phyloP scores from a whole-genome alignment of 1,284 basidiomycete genomes.

The Cryptococcus sp. region DNA sequence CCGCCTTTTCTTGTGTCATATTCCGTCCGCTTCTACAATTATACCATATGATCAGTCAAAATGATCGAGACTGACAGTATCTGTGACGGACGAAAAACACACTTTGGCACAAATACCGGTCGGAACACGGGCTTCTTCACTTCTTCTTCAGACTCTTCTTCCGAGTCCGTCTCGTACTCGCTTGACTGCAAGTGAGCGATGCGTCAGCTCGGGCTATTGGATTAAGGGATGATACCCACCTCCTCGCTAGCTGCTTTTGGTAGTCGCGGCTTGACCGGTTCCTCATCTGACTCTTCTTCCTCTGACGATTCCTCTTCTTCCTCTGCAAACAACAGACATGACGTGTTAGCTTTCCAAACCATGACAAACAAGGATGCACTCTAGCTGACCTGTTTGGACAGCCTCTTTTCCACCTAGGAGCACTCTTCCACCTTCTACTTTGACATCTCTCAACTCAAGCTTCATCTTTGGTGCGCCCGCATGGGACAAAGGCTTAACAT shows the following conservation, averaged over 20 bases:
- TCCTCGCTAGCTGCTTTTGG: slow-evolving; percentile 25
- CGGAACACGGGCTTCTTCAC: slow-evolving; percentile 50
- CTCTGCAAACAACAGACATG: slow-evolving; percentile 6
- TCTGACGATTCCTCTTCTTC: slow-evolving; percentile 26
- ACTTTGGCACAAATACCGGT: slow-evolving; percentile 52
- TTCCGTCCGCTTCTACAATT: slow-evolving; percentile 38
- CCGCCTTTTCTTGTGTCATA: slow-evolving; percentile 41
- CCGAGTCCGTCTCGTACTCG: slow-evolving; percentile 53
- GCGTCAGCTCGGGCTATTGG: neutral
- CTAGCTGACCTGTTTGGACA: slow-evolving; percentile 10
- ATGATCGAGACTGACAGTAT: neutral
- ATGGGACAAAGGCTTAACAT: slow-evolving; percentile 9
- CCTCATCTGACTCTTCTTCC: slow-evolving; percentile 39
- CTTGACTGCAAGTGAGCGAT: slow-evolving; percentile 38
- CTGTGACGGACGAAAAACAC: slow-evolving; percentile 6
- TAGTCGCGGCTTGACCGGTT: slow-evolving; percentile 32
- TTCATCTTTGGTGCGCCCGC: slow-evolving; percentile 24
- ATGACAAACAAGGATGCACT: neutral
- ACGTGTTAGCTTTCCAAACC: neutral
- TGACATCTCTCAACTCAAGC: slow-evolving; percentile 41
- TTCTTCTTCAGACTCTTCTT: slow-evolving; percentile 39
- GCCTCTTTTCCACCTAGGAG: slow-evolving; percentile 28
- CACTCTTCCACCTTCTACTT: slow-evolving; percentile 37
- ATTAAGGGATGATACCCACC: slow-evolving; percentile 2
- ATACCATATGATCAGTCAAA: neutral